Percentiles rank a stretch among this genome's conserved stretches.
Conservation (phyloP, 495 filamentous ascomycete genomes). For the Pyrenula massariospora region DNA sequence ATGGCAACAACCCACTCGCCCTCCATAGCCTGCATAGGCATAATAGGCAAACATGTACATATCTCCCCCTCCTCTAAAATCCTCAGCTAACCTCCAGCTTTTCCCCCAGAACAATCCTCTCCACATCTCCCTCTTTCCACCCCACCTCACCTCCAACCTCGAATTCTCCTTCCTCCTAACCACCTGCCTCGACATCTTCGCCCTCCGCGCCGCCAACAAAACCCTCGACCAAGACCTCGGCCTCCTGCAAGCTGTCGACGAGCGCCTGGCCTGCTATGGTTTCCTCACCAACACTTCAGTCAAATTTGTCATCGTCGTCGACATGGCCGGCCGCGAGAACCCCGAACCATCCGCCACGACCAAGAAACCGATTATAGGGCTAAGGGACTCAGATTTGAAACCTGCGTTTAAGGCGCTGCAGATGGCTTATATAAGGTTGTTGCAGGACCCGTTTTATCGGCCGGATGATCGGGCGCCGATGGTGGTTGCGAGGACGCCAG, state of each 20-base stretch:
- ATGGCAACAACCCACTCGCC: slow-evolving; percentile 32
- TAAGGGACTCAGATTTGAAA: slow-evolving; percentile 76
- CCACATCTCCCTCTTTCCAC: slow-evolving; percentile 81
- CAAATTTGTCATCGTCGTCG: slow-evolving; percentile 77
- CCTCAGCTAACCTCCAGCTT: not conserved
- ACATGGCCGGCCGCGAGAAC: slow-evolving; percentile 55
- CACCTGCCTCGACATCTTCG: slow-evolving; percentile 86
- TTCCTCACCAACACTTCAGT: slow-evolving; percentile 96
- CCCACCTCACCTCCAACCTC: slow-evolving; percentile 49
- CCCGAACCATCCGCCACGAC: slow-evolving; percentile 5
- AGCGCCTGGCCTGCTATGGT: slow-evolving; percentile 81
- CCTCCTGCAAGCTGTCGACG: slow-evolving; percentile 83
- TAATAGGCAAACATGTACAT: slow-evolving; percentile 82
- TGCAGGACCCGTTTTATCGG: slow-evolving; percentile 92
- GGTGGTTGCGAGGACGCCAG: slow-evolving; percentile 17
- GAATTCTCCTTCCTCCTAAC: slow-evolving; percentile 88
- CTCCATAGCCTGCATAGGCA: slow-evolving; percentile 79
- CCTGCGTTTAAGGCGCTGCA: slow-evolving; percentile 81
- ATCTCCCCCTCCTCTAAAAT: not conserved
- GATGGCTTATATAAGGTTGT: slow-evolving; percentile 73
- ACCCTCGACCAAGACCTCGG: slow-evolving; percentile 74
- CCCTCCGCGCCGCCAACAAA: slow-evolving; percentile 57
- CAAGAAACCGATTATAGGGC: slow-evolving; percentile 32
- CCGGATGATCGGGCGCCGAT: slow-evolving; percentile 68
- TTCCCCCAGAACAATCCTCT: slow-evolving; percentile 92